phyloP scores from a whole-genome alignment of 1,139 yeast genomes.

The Taiozyma sp. region DNA sequence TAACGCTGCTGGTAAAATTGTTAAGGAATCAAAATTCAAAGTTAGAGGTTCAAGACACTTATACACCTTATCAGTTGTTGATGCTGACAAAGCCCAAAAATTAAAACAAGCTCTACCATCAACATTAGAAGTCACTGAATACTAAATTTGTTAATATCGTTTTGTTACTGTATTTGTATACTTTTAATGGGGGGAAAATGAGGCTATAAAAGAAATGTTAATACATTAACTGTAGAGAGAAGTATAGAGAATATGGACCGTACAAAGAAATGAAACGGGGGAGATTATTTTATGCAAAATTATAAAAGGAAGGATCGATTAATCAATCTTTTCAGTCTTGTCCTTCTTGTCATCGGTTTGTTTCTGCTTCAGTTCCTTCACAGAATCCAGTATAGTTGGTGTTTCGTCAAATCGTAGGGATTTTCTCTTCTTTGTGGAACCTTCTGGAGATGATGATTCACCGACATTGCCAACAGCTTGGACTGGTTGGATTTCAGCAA shows the following conservation, averaged over 20 bases:
- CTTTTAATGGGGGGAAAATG: slow-evolving; percentile 13
- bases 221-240: no score
- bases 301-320: neutral
- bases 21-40: slow-evolving; percentile 98
- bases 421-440: slow-evolving; percentile 23
- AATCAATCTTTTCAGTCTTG: slow-evolving; percentile 4
- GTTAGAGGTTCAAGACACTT: slow-evolving; percentile 94
- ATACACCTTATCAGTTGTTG: slow-evolving; percentile 95
- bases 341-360: neutral
- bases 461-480: slow-evolving; percentile 18
- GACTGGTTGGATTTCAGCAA: slow-evolving; percentile 20
- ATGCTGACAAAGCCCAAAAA: slow-evolving; percentile 97
- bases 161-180: slow-evolving; percentile 6
- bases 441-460: slow-evolving; percentile 7
- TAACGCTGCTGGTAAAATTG: slow-evolving; percentile 79
- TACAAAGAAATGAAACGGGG: no score
- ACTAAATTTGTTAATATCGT: slow-evolving; percentile 34
- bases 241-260: no score
- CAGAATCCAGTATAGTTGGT: slow-evolving; percentile 22
- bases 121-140: slow-evolving; percentile 72
- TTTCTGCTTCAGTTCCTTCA: slow-evolving; percentile 16
- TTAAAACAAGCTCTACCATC: slow-evolving; percentile 98
- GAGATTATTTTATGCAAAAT: no score
- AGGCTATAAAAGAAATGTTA: slow-evolving; percentile 2
- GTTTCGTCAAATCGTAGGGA: slow-evolving; percentile 29